These are phyloP conservation scores for Phytophthora melonis DNA, from an alignment of 352 stramenopile species.

Conservation along the genomic window DNA sequence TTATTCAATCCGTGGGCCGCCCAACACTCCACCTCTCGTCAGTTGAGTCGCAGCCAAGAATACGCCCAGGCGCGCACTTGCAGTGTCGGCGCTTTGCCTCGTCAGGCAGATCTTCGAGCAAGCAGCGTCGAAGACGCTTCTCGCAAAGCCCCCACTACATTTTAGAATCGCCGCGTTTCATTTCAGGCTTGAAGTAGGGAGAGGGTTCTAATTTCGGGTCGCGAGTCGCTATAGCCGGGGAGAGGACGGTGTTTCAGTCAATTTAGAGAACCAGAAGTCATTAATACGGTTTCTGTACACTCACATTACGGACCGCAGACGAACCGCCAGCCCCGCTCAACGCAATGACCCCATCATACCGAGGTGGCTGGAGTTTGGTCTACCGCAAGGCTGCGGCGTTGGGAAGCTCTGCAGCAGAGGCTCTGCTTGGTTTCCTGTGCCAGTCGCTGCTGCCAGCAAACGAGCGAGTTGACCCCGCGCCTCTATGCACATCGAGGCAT, in stretches of 20 bases:
- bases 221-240: conserved; percentile 1
- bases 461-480: not conserved
- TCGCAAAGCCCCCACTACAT: not conserved
- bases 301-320: no score
- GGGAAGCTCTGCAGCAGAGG: no score
- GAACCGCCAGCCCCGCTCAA: no score
- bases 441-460: not conserved
- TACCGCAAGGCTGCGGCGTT: no score
- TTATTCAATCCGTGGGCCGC: conserved; percentile 7
- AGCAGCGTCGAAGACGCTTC: not conserved
- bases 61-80: not conserved
- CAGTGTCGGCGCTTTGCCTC: not conserved
- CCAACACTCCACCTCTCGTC: not conserved
- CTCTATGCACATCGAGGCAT: conserved; percentile 12
- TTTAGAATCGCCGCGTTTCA: not conserved
- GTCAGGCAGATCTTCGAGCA: not conserved
- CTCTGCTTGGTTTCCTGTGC: no score
- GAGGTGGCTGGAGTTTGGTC: no score
- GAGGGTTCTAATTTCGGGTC: conserved; percentile 5
- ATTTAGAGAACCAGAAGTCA: not conserved
- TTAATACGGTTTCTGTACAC: not conserved
- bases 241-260: not conserved
- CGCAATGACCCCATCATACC: no score
- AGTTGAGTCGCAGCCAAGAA: conserved; percentile 4
- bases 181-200: conserved; percentile 18